These are phyloP conservation scores for Stropharia rugosoannulata DNA, from an alignment of 768 basidiomycete species.

Conservation along the genomic window DNA sequence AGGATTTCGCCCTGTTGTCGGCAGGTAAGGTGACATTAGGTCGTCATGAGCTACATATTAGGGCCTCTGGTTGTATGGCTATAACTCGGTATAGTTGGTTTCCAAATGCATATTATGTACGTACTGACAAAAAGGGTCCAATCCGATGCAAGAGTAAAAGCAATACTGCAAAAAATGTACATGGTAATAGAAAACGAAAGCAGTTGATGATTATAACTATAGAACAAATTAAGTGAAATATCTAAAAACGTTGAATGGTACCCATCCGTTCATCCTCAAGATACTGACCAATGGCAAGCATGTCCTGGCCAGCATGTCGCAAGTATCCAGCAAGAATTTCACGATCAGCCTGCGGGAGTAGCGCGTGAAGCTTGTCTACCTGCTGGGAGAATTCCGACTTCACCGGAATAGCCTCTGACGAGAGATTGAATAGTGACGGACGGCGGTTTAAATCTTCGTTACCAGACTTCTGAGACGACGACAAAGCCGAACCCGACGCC, in stretches of 20 bases:
- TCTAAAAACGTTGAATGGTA: constrained; percentile 36
- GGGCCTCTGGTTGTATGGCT: neutral
- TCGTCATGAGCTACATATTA: constrained; percentile 3
- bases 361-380: constrained; percentile 67
- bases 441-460: constrained; percentile 31
- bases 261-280: constrained; percentile 84
- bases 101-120: neutral
- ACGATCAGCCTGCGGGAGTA: constrained; percentile 74
- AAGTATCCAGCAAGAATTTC: constrained; percentile 69
- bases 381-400: constrained; percentile 62
- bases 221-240: neutral
- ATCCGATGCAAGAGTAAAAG: neutral
- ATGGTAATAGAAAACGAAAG: constrained; percentile 15
- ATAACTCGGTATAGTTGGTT: neutral
- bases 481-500: constrained; percentile 28
- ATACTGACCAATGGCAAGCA: constrained; percentile 84
- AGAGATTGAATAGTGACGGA: constrained; percentile 37
- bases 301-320: constrained; percentile 73
- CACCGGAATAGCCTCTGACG: constrained; percentile 31
- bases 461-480: constrained; percentile 27
- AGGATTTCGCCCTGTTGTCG: constrained; percentile 45
- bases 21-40: constrained; percentile 8
- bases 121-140: constrained; percentile 5
- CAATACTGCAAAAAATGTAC: neutral
- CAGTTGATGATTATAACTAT: constrained; percentile 4